These are phyloP conservation scores for Sarcodon aspratus DNA, from an alignment of 768 basidiomycete genomes.

Conservation along the genomic window DNA sequence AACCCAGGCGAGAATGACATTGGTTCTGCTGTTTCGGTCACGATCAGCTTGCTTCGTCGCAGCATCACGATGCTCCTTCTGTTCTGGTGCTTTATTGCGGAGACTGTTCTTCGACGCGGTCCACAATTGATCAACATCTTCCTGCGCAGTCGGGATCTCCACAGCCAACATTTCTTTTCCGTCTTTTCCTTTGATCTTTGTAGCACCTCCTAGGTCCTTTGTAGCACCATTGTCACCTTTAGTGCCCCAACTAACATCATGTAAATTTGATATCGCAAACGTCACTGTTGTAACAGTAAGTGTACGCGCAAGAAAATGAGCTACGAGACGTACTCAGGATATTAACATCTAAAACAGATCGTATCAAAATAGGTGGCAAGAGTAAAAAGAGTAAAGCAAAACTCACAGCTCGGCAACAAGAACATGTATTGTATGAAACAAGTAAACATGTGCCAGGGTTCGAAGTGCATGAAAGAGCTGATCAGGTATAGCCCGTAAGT, in stretches of 20 bases:
- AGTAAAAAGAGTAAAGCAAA: not conserved
- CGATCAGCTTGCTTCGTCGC: slow-evolving; percentile 85
- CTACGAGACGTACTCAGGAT: slow-evolving; percentile 47
- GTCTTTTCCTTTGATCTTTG: slow-evolving; percentile 76
- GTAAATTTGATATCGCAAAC: slow-evolving; percentile 90
- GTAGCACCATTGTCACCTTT: slow-evolving; percentile 84
- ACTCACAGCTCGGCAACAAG: slow-evolving; percentile 65
- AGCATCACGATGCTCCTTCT: slow-evolving; percentile 75
- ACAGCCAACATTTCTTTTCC: slow-evolving; percentile 86
- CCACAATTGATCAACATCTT: slow-evolving; percentile 88
- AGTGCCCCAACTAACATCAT: slow-evolving; percentile 89
- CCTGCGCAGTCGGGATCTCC: slow-evolving; percentile 67
- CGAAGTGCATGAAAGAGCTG: slow-evolving; percentile 78
- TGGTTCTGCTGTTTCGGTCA: slow-evolving; percentile 75
- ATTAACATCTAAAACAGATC: slow-evolving; percentile 44
- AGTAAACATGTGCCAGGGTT: slow-evolving; percentile 97
- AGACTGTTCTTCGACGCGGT: slow-evolving; percentile 61
- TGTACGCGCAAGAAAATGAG: not conserved
- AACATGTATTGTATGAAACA: slow-evolving; percentile 89
- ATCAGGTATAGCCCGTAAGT: slow-evolving; percentile 82
- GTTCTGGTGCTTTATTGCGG: slow-evolving; percentile 53
- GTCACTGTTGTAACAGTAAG: slow-evolving; percentile 33
- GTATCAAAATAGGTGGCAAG: slow-evolving; percentile 5
- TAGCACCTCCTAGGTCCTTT: slow-evolving; percentile 85
- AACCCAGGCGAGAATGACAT: slow-evolving; percentile 76